Conservation (phyloP, 306 rosid species). For the Citrullus colocynthis region DNA sequence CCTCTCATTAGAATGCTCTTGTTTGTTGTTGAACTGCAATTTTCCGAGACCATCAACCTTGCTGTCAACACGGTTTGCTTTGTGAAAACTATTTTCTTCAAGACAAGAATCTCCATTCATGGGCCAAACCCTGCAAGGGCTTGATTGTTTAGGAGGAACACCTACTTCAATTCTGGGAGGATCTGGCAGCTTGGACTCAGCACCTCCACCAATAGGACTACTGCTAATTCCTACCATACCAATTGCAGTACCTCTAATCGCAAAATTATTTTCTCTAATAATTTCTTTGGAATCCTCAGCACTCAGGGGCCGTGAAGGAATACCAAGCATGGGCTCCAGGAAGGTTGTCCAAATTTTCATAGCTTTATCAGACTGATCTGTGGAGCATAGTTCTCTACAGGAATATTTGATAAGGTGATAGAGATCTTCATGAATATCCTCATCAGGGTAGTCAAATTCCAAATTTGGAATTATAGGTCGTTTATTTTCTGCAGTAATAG, state of each 20-base stretch:
- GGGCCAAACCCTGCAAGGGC: slow-evolving; percentile 27
- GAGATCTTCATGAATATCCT: slow-evolving; percentile 68
- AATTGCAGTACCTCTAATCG: slow-evolving; percentile 27
- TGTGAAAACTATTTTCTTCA: slow-evolving; percentile 45
- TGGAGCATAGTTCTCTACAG: slow-evolving; percentile 71
- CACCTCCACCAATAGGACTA: slow-evolving; percentile 35
- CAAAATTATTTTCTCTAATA: slow-evolving; percentile 25
- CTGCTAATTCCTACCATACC: slow-evolving; percentile 40
- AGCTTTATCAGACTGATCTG: slow-evolving; percentile 62
- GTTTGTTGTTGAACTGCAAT: slow-evolving; percentile 39
- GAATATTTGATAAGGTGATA: slow-evolving; percentile 77
- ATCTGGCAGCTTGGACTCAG: slow-evolving; percentile 33
- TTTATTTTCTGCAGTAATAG: slow-evolving; percentile 74
- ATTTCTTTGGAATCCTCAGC: slow-evolving; percentile 47
- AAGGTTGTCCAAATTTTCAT: slow-evolving; percentile 78
- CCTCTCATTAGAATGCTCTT: slow-evolving; percentile 30
- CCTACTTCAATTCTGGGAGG: slow-evolving; percentile 38
- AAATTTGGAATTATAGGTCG: slow-evolving; percentile 65
- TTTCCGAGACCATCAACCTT: slow-evolving; percentile 42
- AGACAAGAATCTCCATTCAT: slow-evolving; percentile 22
- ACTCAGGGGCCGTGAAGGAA: slow-evolving; percentile 44
- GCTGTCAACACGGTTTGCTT: slow-evolving; percentile 17
- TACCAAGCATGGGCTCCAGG: slow-evolving; percentile 81
- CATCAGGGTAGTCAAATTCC: slow-evolving; percentile 63
- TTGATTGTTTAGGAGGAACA: slow-evolving; percentile 31